phyloP scores from a whole-genome alignment of 164 flowering plant species.

The Stephania cephalantha region DNA sequence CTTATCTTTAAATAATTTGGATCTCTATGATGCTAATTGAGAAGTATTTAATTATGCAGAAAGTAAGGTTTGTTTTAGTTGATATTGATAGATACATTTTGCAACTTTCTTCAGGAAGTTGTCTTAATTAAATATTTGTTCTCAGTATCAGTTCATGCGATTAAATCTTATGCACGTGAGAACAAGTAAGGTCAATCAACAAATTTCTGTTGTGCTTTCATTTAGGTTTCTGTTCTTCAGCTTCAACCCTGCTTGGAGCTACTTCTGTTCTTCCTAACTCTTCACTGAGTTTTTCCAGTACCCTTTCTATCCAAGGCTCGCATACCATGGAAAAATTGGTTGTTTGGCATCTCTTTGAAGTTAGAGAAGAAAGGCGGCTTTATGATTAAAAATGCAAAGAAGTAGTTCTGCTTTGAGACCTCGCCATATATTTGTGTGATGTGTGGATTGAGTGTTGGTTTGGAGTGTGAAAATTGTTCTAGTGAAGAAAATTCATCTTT shows the following conservation, averaged over 20 bases:
- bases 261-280: too few relatives aligned
- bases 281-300: not conserved
- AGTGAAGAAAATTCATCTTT: not conserved
- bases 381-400: not conserved
- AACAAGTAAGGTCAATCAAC: too few relatives aligned
- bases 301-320: not conserved
- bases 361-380: not conserved
- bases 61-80: too few relatives aligned
- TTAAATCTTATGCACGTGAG: too few relatives aligned
- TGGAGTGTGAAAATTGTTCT: not conserved
- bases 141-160: not conserved
- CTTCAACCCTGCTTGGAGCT: too few relatives aligned
- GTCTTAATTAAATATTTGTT: not conserved
- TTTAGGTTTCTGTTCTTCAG: too few relatives aligned
- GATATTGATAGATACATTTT: not conserved
- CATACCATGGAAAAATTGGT: not conserved
- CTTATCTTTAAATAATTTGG: not conserved
- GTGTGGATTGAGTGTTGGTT: not conserved
- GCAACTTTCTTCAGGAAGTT: not conserved
- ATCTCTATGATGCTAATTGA: too few relatives aligned
- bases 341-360: not conserved
- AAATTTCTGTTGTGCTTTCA: too few relatives aligned
- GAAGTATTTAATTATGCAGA: too few relatives aligned
- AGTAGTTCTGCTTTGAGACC: not conserved
- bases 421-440: not conserved